Evolutionary conservation across 257 asterid species (phyloP), one percentile per base, ranked within the genome.

Genomic region (Fraxinus pennsylvanica): DNA sequence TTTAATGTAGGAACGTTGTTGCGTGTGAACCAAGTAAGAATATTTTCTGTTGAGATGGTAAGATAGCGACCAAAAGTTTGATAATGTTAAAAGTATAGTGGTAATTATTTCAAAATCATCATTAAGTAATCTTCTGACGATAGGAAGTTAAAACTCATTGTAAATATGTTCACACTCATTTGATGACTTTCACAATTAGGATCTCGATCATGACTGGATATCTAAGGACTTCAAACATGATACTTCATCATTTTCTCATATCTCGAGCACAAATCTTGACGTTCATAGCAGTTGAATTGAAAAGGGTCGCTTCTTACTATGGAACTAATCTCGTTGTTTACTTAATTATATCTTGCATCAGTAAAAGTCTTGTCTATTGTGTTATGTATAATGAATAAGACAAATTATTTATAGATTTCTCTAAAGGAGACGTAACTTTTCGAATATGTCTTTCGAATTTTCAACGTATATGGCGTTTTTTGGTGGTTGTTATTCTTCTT

Each of bases 11-110:
- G 6, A 47, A 47, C n/a, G n/a, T 47, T 47, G 54, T 47, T 47
- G 57, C 57, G n/a, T 47, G 57, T 47, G 57, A 47, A 14, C n/a
- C n/a, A 47, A 47, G 57, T 47, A 47, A 47, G 57, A 47, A 47
- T 54, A 54, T 3, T 21, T 19, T 59, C 8, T 59, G 67, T 59
- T n/a, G 13, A 59, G 67, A 21, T 59, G 67, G 67, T 59, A 6
- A n/a, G 67, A 5, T 59, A 59, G 67, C 67, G 21, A 59, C 67
- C 67, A 59, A 59, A 59, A 59, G 67, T 59, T 59, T 59, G 30
- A n/a, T 59, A 59, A 21, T 21, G 9, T 19, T 21, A n/a, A 59
- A 59, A 59, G 19, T 47, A 22, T 7, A 59, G 27, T 59, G 30
- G 22, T n/a, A 59, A 59, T 19, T 59, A 59, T 4, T 59, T 59